Conservation (phyloP, 2,329 filamentous ascomycete species). For the Emergomyces orientalis region DNA sequence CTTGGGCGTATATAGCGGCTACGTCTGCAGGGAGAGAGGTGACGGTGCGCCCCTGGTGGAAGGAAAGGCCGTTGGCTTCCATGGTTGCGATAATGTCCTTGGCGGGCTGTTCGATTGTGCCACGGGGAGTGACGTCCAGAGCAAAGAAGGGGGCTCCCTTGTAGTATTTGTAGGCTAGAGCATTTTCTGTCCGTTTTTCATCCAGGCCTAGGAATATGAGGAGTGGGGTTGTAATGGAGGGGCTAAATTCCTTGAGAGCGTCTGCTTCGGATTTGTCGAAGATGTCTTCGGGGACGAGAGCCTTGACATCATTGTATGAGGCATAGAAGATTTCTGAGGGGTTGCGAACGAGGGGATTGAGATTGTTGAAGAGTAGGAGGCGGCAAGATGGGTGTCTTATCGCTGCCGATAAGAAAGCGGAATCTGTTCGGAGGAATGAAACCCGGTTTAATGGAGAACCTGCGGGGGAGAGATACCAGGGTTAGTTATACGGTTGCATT, state of each 20-base stretch:
- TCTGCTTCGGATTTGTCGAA: constrained; percentile 66
- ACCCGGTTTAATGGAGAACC: constrained; percentile 43
- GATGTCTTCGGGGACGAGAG: constrained; percentile 61
- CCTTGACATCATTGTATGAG: constrained; percentile 56
- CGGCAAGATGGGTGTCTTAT: constrained; percentile 39
- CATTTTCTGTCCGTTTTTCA: constrained; percentile 45
- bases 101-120: constrained; percentile 50
- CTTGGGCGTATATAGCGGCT: constrained; percentile 88
- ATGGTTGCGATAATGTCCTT: constrained; percentile 50
- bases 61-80: constrained; percentile 53
- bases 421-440: constrained; percentile 41
- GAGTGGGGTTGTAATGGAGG: constrained; percentile 54
- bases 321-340: constrained; percentile 57
- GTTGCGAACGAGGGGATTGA: constrained; percentile 62
- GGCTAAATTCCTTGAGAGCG: constrained; percentile 64
- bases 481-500: not conserved
- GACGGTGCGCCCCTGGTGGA: constrained; percentile 57
- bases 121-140: constrained; percentile 71
- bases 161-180: constrained; percentile 49
- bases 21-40: constrained; percentile 50
- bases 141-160: constrained; percentile 79
- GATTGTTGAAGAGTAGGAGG: constrained; percentile 71
- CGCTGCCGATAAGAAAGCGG: constrained; percentile 40
- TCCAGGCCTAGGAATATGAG: constrained; percentile 80
- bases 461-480: constrained; percentile 15